Conservation (phyloP, 345 rosid genomes). For the Carallia pectinifolia region DNA sequence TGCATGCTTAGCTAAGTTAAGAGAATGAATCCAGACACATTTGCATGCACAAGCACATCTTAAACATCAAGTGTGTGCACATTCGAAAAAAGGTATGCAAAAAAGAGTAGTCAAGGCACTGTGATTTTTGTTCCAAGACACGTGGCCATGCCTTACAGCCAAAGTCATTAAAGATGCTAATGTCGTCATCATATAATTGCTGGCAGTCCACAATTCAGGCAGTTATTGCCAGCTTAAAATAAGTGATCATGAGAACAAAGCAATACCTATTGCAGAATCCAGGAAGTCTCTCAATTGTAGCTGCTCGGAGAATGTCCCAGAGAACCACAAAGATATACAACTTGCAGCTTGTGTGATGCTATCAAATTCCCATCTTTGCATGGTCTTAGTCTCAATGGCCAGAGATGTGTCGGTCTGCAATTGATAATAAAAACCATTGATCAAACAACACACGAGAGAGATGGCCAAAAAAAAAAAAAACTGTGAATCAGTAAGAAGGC, state of each 20-base stretch:
- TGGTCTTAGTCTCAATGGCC: slow-evolving; percentile 81
- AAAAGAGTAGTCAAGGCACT: no score
- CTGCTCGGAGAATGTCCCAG: slow-evolving; percentile 57
- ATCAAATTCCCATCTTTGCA: slow-evolving; percentile 98
- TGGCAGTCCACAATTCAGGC: slow-evolving; percentile 2
- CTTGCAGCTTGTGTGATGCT: slow-evolving; percentile 72
- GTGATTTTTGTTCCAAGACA: not conserved
- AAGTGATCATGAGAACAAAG: slow-evolving; percentile 12
- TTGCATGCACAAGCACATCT: not conserved
- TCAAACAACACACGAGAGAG: slow-evolving; percentile 9
- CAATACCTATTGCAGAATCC: slow-evolving; percentile 52
- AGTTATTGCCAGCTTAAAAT: not conserved
- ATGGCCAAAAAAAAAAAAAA: no score
- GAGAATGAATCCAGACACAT: not conserved
- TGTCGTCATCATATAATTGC: slow-evolving; percentile 5
- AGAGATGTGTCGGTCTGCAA: slow-evolving; percentile 91
- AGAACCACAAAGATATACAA: slow-evolving; percentile 75
- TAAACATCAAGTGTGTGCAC: not conserved
- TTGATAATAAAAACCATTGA: slow-evolving; percentile 26
- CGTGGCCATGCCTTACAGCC: not conserved
- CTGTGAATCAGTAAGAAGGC: slow-evolving; percentile 15
- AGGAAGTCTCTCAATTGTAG: slow-evolving; percentile 55
- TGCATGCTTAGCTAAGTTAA: not conserved
- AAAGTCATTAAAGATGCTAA: not conserved
- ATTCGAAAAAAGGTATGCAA: not conserved